Base-by-base conservation (phyloP, 2,329 filamentous ascomycete species). In the Clonostachys byssicola region DNA sequence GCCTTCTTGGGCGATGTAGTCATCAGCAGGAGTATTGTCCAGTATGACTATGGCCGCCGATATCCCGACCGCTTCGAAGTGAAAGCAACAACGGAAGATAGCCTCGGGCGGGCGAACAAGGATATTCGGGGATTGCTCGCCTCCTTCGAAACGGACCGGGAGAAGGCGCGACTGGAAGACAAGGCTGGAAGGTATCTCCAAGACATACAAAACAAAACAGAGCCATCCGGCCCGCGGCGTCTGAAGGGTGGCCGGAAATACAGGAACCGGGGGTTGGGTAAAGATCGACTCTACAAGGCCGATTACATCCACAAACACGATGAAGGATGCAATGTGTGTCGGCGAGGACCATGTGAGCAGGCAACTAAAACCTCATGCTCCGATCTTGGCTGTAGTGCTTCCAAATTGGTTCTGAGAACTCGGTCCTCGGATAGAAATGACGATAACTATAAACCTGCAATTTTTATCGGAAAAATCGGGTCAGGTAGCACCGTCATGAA, bases 1-100 rank as follows among this genome's bases (percentile, higher is more conserved):
- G 49, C 52, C 7, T 36, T 57, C 6, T 50, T 63, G 0, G 58
- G 62, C 13, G 59, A 64, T 33, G 56, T 63, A 0, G 46, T 62
- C 7, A 46, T 62, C 38, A 57, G 57, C 30, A 52, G 52, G 3
- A 51, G 23, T 6, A 35, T 61, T 16, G 20, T 62, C 5, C 49
- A 57, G 43, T 57, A 61, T 42, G 47, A 48, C 18, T 45, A 52
- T 8, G 55, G 61, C 10, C 48, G 56, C 13, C 54, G 49, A 7
- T 59, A 60, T 36, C 50, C 56, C 0, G 52, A 51, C 18, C 40
- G 46, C 1, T 62, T 66, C 23, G 42, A 45, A 3, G 44, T 47
- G 9, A 67, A 60, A 41, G 46, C 60, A 23, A 56, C 47, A 1
- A 36, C 57, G 5, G 47, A 54, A 16, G 59, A 67, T 40, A 55